Conservation (phyloP, 2,329 filamentous ascomycete genomes). For the Metarhizium robertsii region DNA sequence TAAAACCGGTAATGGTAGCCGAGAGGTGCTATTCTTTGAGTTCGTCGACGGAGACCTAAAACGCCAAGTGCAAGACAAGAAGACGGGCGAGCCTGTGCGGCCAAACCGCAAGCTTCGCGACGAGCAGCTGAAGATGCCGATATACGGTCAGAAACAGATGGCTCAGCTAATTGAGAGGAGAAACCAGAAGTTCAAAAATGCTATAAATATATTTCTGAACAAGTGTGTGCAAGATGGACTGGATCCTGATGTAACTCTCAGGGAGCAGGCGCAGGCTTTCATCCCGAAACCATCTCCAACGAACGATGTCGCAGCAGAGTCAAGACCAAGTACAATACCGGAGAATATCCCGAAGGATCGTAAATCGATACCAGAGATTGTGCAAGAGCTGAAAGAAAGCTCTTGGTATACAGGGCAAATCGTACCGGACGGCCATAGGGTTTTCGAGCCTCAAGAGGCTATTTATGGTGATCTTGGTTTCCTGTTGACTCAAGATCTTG, state of each 20-base stretch:
- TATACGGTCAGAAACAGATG: constrained; percentile 91
- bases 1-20: constrained; percentile 22
- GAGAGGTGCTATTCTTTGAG: constrained; percentile 79
- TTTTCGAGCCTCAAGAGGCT: constrained; percentile 77
- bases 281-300: constrained; percentile 51
- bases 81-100: constrained; percentile 63
- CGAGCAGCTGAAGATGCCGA: constrained; percentile 82
- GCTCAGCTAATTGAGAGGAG: constrained; percentile 79
- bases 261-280: constrained; percentile 45
- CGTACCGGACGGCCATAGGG: constrained; percentile 83
- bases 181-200: constrained; percentile 71
- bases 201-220: constrained; percentile 69
- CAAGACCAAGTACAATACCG: constrained; percentile 42
- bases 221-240: constrained; percentile 53
- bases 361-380: constrained; percentile 72
- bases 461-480: constrained; percentile 81
- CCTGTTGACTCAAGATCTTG: constrained; percentile 75
- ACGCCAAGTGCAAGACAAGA: constrained; percentile 61
- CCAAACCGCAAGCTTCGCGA: constrained; percentile 59
- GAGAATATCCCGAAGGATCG: constrained; percentile 70
- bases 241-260: constrained; percentile 60
- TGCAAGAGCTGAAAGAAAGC: constrained; percentile 70
- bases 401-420: constrained; percentile 91
- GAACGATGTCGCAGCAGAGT: constrained; percentile 18
- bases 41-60: constrained; percentile 89